Conservation (phyloP, 176 grass and related monocot species). For the Tillandsia leiboldiana region DNA sequence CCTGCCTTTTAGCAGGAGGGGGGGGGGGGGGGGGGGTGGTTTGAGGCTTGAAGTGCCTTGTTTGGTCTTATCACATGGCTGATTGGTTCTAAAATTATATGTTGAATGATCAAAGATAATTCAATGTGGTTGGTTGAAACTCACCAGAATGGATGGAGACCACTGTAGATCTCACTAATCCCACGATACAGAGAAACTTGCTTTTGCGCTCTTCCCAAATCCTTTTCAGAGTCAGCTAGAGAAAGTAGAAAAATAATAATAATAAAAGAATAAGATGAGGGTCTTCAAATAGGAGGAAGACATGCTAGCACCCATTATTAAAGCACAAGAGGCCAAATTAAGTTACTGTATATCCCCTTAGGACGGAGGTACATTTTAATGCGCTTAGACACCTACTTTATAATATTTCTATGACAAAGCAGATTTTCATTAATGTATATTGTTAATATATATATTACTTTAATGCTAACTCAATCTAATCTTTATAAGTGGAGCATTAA, state of each 20-base stretch:
- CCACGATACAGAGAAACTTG: too few relatives aligned
- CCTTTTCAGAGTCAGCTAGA: background rate
- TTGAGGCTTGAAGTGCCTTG: too few relatives aligned
- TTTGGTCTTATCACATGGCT: too few relatives aligned
- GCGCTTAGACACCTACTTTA: background rate
- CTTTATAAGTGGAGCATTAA: constrained; percentile 1
- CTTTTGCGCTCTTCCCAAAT: background rate
- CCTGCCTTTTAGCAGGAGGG: too few relatives aligned
- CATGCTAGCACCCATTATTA: constrained; percentile 1
- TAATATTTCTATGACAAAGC: background rate
- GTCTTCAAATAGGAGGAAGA: background rate
- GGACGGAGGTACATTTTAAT: background rate
- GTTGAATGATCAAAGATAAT: too few relatives aligned
- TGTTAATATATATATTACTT: background rate
- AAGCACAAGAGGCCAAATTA: background rate
- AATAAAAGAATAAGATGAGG: background rate
- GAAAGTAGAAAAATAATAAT: background rate
- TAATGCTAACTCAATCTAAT: background rate
- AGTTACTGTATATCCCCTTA: background rate
- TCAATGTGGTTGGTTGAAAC: too few relatives aligned
- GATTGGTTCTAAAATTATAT: too few relatives aligned
- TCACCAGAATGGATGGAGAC: too few relatives aligned
- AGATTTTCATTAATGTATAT: too few relatives aligned
- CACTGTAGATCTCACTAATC: too few relatives aligned
- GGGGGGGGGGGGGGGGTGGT: too few relatives aligned